phyloP scores from a whole-genome alignment of 164 flowering plant species.

The Houttuynia cordata region DNA sequence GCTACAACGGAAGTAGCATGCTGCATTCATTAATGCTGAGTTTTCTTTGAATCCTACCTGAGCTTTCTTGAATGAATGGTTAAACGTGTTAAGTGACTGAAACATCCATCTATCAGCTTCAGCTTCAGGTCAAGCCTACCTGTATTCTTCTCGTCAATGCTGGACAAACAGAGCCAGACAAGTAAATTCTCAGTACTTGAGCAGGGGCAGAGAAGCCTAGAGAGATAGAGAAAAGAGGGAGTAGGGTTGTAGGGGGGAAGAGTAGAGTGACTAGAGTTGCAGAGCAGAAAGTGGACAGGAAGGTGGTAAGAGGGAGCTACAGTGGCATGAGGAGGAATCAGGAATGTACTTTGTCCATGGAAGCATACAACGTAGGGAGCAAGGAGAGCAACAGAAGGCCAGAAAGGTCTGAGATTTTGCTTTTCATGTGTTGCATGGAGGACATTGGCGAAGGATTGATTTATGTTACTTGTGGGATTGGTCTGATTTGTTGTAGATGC shows the following conservation, averaged over 20 bases:
- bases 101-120: no score
- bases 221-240: neutral
- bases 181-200: neutral
- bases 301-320: neutral
- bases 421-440: neutral
- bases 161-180: neutral
- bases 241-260: neutral
- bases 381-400: neutral
- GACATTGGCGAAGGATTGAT: neutral
- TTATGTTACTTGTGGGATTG: neutral
- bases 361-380: neutral
- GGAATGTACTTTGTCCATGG: neutral
- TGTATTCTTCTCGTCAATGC: neutral
- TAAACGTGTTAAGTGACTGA: no score
- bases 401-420: neutral
- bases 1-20: no score
- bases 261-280: neutral
- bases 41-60: no score
- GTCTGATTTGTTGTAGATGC: neutral
- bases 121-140: neutral
- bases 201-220: neutral
- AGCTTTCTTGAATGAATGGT: no score
- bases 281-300: neutral
- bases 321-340: neutral
- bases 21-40: no score